Evolutionary conservation across 2,329 filamentous ascomycete species (phyloP), one percentile per base, ranked within the genome.

Genomic region (Fusarium nanum): DNA sequence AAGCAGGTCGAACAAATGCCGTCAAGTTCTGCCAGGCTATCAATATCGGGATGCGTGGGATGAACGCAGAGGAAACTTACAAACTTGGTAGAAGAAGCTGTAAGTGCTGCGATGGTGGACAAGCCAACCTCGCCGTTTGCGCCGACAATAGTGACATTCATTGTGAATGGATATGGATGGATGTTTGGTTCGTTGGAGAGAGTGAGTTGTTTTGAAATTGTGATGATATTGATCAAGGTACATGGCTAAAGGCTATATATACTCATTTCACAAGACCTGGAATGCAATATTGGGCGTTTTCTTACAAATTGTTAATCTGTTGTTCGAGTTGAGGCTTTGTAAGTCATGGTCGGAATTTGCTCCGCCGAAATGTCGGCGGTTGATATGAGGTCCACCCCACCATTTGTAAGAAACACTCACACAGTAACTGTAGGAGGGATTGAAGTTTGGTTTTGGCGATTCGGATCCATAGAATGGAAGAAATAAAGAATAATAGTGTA

Each of bases 101-200:
- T 22, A 22, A 72, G 62, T 4, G 61, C 69, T 12, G 69, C 22
- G 10, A 70, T 56, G 34, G 64, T 60, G 27, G 66, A 67, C 22
- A 57, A 42, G 28, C 69, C 69, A 12, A 52, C 65, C 42, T 70
- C 61, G 53, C 69, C 69, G 30, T 64, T 60, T 27, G 69, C 69
- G n/a, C 69, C 69, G 45, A 67, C 61, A 32, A 72, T 57, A 22
- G 66, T 55, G 14, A 72, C 69, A 20, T 72, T 71, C 67, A 70
- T 67, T 30, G 11, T 42, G 22, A 10, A 28, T 28, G 27, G 27
- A 28, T 28, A 28, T 28, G 28, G 28, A 30, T 30, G 28, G 2
- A 1, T 20, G 23, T 23, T 50, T n/a, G 22, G 16, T 25, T 25
- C 10, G 20, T 50, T 20, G 13, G n/a, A 41, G 25, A 59, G 58